Base-by-base conservation (phyloP, 129 eudicot species). In the Flaveria linearis region DNA sequence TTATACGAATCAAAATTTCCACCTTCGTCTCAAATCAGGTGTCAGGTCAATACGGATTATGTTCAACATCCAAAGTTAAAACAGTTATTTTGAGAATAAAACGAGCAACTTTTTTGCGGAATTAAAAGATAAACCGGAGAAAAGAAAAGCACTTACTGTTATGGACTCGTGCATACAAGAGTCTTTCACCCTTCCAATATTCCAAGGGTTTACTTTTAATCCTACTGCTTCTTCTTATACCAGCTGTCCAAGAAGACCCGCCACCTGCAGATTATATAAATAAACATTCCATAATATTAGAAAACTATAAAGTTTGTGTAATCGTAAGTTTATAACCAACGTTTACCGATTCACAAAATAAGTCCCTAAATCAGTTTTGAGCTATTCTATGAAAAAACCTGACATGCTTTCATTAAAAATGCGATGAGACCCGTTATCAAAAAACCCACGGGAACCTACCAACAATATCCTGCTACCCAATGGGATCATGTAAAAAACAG, bases 121-220 rank as follows among this genome's bases (percentile, higher is more conserved):
- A n/a, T 0, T 4, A 52, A n/a, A 6, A n/a, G 1, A 52, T 16
- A 52, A 52, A n/a, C 8, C 10, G 0, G 58, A n/a, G 3, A 2
- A 10, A 6, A 20, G 16, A 30, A n/a, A 25, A 47, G 80, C 25
- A 84, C 93, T 84, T 81, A 91, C 97, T 87, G 56, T 84, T 77
- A 55, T 89, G 84, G 14, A 94, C 84, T 18, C 97, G 88, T 8
- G 87, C 97, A 78, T 86, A 88, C 73, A 94, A 80, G 61, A 85
- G 79, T 28, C 93, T 86, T 83, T 94, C 98, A 26, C 98, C 98
- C 81, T 84, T 94, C 98, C 98, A 94, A 73, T 75, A 89, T 71
- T 89, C 90, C 83, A 94, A 83, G n/a, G 97, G 97, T 58, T 86
- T 91, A 73, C 56, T 86, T 83, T 47, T 91, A 41, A 94, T 85